These are phyloP conservation scores for Cytospora piceae DNA, from an alignment of 2,329 filamentous ascomycete species.

Conservation along the genomic window DNA sequence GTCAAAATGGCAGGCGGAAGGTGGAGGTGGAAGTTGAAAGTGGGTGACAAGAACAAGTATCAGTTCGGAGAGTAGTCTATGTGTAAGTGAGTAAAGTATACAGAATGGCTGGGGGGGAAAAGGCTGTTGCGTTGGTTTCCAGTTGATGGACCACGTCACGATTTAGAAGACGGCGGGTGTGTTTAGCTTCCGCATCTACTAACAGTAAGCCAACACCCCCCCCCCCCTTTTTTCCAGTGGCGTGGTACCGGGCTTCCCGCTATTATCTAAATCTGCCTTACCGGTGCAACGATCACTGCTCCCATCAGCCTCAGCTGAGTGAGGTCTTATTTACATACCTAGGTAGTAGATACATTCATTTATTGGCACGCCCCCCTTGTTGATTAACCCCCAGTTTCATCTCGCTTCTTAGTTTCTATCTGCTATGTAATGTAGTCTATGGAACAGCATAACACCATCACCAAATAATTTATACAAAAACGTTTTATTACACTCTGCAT, in stretches of 20 bases:
- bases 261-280: too few relatives aligned
- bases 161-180: background rate
- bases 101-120: background rate
- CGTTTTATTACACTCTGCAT: background rate
- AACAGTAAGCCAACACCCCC: too few relatives aligned
- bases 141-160: background rate
- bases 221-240: background rate
- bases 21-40: background rate
- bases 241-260: background rate
- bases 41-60: background rate
- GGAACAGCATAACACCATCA: too few relatives aligned
- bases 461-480: too few relatives aligned
- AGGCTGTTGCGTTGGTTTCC: background rate
- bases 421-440: too few relatives aligned
- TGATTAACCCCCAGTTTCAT: conserved; percentile 15
- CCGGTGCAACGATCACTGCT: too few relatives aligned
- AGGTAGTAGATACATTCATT: background rate
- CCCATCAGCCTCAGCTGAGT: background rate
- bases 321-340: background rate
- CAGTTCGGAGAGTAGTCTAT: background rate
- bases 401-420: background rate
- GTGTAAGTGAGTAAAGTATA: background rate
- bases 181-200: conserved; percentile 14
- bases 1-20: background rate
- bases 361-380: background rate